Conservation (phyloP, 2,329 filamentous ascomycete genomes). For the Arachnomyces sp. region DNA sequence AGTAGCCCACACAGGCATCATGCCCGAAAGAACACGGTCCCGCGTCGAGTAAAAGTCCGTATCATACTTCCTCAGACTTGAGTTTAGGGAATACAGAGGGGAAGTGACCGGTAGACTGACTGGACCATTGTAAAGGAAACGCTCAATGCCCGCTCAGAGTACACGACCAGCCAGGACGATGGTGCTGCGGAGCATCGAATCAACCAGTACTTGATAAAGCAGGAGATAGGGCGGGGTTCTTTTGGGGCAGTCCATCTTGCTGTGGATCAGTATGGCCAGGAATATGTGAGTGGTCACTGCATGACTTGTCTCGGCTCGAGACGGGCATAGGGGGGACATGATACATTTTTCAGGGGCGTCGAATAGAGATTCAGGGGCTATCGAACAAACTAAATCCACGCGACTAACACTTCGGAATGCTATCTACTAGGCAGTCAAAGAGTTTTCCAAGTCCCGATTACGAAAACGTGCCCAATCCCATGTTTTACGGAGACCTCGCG, state of each 20-base stretch:
- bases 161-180: conserved; percentile 75
- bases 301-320: too few relatives aligned
- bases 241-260: conserved; percentile 91
- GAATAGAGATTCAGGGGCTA: conserved; percentile 2
- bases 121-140: conserved; percentile 58
- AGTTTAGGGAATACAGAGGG: neutral
- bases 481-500: conserved; percentile 60
- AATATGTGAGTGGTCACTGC: conserved; percentile 86
- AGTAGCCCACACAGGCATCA: conserved; percentile 59
- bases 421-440: conserved; percentile 70
- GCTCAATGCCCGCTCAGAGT: conserved; percentile 78
- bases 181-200: conserved; percentile 74
- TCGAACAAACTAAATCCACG: conserved; percentile 11
- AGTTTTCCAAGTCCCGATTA: conserved; percentile 88
- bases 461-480: conserved; percentile 86
- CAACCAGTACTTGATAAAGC: conserved; percentile 89
- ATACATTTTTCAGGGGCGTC: too few relatives aligned
- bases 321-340: too few relatives aligned
- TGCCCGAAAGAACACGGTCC: conserved; percentile 51
- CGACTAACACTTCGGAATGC: neutral
- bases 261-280: conserved; percentile 77
- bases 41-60: conserved; percentile 54
- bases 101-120: conserved; percentile 11
- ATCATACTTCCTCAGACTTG: conserved; percentile 6
- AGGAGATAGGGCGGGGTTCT: conserved; percentile 93